These are phyloP conservation scores for Salix purpurea DNA, from an alignment of 345 rosid species.

Conservation along the genomic window DNA sequence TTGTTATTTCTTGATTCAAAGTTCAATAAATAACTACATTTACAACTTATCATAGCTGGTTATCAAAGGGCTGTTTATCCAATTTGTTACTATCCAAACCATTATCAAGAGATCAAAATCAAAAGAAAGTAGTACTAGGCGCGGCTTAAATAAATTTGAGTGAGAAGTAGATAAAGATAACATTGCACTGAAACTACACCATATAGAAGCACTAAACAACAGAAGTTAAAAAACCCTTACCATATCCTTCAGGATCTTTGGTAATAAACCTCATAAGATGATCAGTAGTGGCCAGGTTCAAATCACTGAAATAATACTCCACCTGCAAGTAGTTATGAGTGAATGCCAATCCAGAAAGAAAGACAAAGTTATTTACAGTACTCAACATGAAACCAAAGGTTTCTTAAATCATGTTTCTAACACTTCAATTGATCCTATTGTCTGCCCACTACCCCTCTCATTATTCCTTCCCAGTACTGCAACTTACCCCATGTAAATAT, in stretches of 20 bases:
- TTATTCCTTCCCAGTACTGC: not conserved
- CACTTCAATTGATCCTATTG: not conserved
- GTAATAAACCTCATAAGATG: conserved; percentile 88
- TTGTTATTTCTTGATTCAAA: not conserved
- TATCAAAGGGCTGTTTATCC: not conserved
- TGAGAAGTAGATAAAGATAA: not conserved
- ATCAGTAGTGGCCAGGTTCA: conserved; percentile 98
- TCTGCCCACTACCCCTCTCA: not conserved
- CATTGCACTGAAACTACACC: too few relatives aligned
- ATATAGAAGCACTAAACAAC: not conserved
- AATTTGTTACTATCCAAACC: not conserved
- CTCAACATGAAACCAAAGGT: not conserved
- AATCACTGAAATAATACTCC: conserved; percentile 94
- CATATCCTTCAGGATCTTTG: conserved; percentile 98
- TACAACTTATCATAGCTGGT: not conserved
- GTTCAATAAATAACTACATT: not conserved
- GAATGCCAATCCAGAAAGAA: not conserved
- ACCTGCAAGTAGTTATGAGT: conserved; percentile 47
- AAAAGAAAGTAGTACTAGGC: not conserved
- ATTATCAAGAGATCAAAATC: not conserved
- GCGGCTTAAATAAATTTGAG: not conserved
- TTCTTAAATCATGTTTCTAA: not conserved
- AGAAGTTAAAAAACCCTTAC: conserved; percentile 33
- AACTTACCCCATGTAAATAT: not conserved
- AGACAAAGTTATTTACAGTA: not conserved